Conservation (phyloP, 768 basidiomycete species). For the Coprinellus micaceus region DNA sequence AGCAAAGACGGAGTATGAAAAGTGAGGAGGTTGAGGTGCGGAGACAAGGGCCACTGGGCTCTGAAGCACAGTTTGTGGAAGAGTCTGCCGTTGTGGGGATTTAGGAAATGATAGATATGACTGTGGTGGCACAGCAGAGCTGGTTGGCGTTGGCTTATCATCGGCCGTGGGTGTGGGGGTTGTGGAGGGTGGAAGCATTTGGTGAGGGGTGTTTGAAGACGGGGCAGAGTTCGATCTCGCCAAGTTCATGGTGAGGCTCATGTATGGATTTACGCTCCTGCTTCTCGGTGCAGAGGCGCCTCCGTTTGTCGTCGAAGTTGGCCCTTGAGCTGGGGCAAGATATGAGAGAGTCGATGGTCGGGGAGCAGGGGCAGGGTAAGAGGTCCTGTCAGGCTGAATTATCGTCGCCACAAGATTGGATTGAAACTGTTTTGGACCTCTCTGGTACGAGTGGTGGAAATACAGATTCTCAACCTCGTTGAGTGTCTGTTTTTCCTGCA, state of each 20-base stretch:
- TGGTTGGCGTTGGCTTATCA: background rate
- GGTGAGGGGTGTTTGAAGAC: background rate
- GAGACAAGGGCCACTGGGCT: background rate
- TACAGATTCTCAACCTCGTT: slow-evolving; percentile 83
- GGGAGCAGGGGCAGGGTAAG: slow-evolving; percentile 11
- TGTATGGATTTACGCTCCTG: background rate
- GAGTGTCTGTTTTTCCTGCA: slow-evolving; percentile 70
- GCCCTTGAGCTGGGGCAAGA: slow-evolving; percentile 4
- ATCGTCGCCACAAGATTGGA: slow-evolving; percentile 22
- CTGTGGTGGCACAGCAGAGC: background rate
- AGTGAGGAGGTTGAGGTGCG: background rate
- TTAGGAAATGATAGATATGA: background rate
- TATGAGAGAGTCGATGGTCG: slow-evolving; percentile 31
- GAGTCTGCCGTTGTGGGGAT: background rate
- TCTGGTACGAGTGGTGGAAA: slow-evolving; percentile 66
- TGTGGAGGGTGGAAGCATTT: background rate
- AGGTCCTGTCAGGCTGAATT: slow-evolving; percentile 20
- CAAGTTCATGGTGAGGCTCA: background rate
- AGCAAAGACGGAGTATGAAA: background rate
- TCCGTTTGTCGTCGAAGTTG: background rate
- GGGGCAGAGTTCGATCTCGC: background rate
- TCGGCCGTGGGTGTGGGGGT: background rate
- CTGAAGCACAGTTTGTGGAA: background rate
- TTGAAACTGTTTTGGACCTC: slow-evolving; percentile 31
- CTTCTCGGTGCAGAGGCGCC: background rate